phyloP scores from a whole-genome alignment of 805 yeast genomes.

The Metschnikowia cerradonensis region DNA sequence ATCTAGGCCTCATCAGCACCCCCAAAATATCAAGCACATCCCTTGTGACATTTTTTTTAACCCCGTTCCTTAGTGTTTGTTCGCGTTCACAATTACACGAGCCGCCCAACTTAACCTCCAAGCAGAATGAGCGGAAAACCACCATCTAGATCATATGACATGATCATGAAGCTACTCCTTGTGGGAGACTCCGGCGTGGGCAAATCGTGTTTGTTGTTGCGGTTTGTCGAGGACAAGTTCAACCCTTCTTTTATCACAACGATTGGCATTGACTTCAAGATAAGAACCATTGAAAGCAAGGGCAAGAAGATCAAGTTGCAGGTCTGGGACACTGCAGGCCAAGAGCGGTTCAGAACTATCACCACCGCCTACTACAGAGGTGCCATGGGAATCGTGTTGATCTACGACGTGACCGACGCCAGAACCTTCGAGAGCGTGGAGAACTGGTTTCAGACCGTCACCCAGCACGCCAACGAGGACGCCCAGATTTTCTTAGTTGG shows the following conservation, averaged over 20 bases:
- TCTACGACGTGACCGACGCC: conserved; percentile 83
- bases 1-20: neutral
- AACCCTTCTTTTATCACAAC: conserved; percentile 96
- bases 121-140: conserved; percentile 54
- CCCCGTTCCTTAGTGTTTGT: neutral
- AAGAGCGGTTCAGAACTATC: conserved; percentile 90
- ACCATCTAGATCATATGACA: conserved; percentile 74
- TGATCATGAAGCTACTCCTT: conserved; percentile 84
- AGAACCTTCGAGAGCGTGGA: conserved; percentile 89
- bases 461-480: conserved; percentile 94
- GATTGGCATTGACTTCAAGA: conserved; percentile 96
- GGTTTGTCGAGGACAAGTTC: conserved; percentile 95
- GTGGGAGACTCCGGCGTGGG: conserved; percentile 94
- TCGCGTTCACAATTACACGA: neutral
- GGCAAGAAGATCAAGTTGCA: conserved; percentile 92
- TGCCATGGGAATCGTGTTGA: conserved; percentile 81
- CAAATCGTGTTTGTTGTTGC: conserved; percentile 80
- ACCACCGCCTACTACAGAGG: conserved; percentile 91
- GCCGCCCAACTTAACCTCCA: neutral
- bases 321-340: conserved; percentile 98
- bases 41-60: neutral
- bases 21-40: neutral
- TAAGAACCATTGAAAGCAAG: conserved; percentile 89
- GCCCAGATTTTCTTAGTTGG: conserved; percentile 94
- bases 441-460: conserved; percentile 93